Conservation (phyloP, 2,329 filamentous ascomycete genomes). For the Alternaria viburni region DNA sequence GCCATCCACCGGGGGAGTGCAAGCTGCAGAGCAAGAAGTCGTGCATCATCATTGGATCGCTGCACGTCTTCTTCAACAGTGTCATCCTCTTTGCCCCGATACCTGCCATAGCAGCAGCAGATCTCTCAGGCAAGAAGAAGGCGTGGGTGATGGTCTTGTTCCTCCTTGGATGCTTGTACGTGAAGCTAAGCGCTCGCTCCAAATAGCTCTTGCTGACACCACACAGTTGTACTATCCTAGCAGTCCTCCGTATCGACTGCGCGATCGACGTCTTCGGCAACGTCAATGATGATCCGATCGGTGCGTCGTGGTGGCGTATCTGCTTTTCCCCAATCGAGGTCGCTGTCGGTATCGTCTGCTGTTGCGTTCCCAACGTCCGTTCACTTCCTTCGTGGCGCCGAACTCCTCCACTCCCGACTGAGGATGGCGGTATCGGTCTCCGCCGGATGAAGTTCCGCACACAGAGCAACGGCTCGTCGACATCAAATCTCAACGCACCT, state of each 20-base stretch:
- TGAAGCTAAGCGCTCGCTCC: not conserved
- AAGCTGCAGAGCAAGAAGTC: conserved; percentile 20
- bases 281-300: conserved; percentile 18
- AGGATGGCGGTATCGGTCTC: conserved; percentile 18
- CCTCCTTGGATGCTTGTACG: conserved; percentile 27
- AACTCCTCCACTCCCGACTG: conserved; percentile 8
- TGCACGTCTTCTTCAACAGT: conserved; percentile 27
- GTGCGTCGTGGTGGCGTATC: conserved; percentile 27
- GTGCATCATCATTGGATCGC: conserved; percentile 24
- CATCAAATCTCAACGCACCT: conserved; percentile 20
- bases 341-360: conserved; percentile 26
- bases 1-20: conserved; percentile 26
- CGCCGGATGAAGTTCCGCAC: conserved; percentile 24
- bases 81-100: conserved; percentile 17
- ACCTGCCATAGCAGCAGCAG: conserved; percentile 18
- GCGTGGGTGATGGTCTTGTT: conserved; percentile 14
- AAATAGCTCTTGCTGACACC: conserved; percentile 1
- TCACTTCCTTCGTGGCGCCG: conserved; percentile 15
- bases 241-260: conserved; percentile 28
- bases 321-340: conserved; percentile 29
- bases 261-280: conserved; percentile 24
- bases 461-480: conserved; percentile 22
- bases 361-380: conserved; percentile 25
- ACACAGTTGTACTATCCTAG: conserved; percentile 21
- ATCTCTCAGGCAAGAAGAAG: conserved; percentile 20